phyloP scores from a whole-genome alignment of 225 moss, liverwort and hornwort species.

The Polytrichum formosum region DNA sequence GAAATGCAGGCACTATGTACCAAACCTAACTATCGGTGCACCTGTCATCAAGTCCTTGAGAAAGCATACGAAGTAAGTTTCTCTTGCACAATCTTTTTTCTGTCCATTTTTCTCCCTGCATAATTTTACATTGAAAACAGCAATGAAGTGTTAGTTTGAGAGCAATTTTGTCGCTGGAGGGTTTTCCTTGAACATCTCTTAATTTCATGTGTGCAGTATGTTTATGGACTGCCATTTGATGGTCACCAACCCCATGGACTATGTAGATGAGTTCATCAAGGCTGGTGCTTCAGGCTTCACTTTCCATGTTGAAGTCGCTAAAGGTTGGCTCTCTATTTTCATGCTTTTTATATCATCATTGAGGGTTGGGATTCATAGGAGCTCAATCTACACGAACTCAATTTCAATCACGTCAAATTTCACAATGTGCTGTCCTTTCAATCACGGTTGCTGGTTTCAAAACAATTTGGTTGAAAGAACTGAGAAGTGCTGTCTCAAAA shows the following conservation, averaged over 20 bases:
- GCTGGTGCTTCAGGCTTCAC: constrained; percentile 94
- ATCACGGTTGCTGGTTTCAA: too few relatives aligned
- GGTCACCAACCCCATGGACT: constrained; percentile 95
- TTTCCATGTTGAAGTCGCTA: constrained; percentile 83
- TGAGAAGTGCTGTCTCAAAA: too few relatives aligned
- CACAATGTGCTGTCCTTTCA: too few relatives aligned
- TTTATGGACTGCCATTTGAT: constrained; percentile 96
- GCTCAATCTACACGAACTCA: too few relatives aligned
- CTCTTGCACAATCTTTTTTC: background rate
- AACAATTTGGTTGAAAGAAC: too few relatives aligned
- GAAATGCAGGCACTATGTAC: constrained; percentile 88
- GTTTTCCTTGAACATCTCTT: background rate
- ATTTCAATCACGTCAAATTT: too few relatives aligned
- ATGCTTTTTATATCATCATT: too few relatives aligned
- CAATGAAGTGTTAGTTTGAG: too few relatives aligned
- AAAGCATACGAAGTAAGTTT: constrained; percentile 82
- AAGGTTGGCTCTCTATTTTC: constrained; percentile 39
- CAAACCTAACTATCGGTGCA: constrained; percentile 92
- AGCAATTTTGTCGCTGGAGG: too few relatives aligned
- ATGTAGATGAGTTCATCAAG: constrained; percentile 78
- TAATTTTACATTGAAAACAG: too few relatives aligned
- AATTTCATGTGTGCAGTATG: constrained; percentile 48
- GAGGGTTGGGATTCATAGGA: too few relatives aligned
- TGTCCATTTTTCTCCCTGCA: too few relatives aligned
- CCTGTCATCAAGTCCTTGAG: constrained; percentile 92